Conservation (phyloP, 306 rosid species). For the Fragaria vesca region DNA sequence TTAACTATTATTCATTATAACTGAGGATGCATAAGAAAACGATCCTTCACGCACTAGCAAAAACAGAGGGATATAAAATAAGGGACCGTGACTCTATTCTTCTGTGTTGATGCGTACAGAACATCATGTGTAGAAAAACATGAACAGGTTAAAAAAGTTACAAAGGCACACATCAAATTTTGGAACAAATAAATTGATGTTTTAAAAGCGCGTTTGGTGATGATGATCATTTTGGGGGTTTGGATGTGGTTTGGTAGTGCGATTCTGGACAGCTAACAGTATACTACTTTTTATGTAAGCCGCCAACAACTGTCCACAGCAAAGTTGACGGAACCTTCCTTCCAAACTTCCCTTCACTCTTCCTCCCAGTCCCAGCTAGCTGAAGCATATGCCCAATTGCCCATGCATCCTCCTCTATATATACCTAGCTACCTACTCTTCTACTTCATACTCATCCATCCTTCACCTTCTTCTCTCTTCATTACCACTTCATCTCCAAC, state of each 20-base stretch:
- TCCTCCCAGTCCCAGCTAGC: neutral
- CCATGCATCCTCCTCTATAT: neutral
- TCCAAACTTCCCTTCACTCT: neutral
- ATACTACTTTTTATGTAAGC: neutral
- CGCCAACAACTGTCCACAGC: conserved; percentile 11
- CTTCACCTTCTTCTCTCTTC: neutral
- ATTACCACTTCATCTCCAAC: neutral
- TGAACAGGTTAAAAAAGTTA: neutral
- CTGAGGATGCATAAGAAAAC: too few relatives aligned
- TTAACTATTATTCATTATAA: too few relatives aligned
- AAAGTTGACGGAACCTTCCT: neutral
- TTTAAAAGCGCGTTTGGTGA: neutral
- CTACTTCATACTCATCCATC: too few relatives aligned
- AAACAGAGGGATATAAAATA: too few relatives aligned
- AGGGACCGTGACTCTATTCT: too few relatives aligned
- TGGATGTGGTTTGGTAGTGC: neutral
- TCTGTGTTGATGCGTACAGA: too few relatives aligned
- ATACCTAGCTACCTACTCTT: neutral
- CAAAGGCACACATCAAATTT: neutral
- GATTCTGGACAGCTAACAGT: neutral
- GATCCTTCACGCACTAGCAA: too few relatives aligned
- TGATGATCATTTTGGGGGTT: neutral
- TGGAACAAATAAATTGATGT: neutral
- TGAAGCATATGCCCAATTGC: neutral
- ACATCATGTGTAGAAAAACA: too few relatives aligned